Percentiles rank a stretch among this genome's conserved stretches.
These are phyloP conservation scores for Fagopyrum homotropicum DNA, from an alignment of 148 eudicot genomes.

Conservation along the genomic window DNA sequence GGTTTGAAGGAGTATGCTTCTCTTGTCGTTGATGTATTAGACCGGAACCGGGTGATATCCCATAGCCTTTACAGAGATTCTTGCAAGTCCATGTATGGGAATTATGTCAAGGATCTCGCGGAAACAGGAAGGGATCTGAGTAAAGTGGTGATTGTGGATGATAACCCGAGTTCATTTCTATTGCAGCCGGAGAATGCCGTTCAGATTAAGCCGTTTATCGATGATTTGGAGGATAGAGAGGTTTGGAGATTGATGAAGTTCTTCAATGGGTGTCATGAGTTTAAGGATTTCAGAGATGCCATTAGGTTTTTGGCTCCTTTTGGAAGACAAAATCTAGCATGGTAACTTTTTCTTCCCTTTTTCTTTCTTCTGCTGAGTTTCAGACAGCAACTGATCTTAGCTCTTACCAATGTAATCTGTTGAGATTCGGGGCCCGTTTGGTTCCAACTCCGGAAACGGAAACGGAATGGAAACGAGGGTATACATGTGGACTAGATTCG, in stretches of 20 bases:
- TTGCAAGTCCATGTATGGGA: conserved; percentile 31
- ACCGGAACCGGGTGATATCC: conserved; percentile 25
- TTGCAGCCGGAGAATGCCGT: conserved; percentile 68
- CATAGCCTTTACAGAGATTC: conserved; percentile 47
- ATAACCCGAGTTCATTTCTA: conserved; percentile 60
- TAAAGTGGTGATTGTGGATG: conserved; percentile 54
- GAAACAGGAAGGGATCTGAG: conserved; percentile 35
- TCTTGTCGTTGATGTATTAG: conserved; percentile 32
- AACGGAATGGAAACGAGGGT: no score
- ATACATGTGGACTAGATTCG: no score
- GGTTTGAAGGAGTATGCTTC: conserved; percentile 52
- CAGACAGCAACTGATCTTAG: no score
- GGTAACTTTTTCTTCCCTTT: background rate
- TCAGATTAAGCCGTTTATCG: conserved; percentile 42
- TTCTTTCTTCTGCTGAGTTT: background rate
- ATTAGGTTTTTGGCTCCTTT: background rate
- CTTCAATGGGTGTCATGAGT: conserved; percentile 18
- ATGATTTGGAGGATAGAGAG: conserved; percentile 48
- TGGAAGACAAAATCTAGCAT: background rate
- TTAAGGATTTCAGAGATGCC: conserved; percentile 5
- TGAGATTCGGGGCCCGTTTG: no score
- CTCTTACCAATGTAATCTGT: no score
- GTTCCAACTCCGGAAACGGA: no score
- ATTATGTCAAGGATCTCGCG: conserved; percentile 46
- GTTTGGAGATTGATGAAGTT: conserved; percentile 37